These are phyloP conservation scores for Claviceps sp. DNA, from an alignment of 2,329 filamentous ascomycete genomes.

Conservation along the genomic window DNA sequence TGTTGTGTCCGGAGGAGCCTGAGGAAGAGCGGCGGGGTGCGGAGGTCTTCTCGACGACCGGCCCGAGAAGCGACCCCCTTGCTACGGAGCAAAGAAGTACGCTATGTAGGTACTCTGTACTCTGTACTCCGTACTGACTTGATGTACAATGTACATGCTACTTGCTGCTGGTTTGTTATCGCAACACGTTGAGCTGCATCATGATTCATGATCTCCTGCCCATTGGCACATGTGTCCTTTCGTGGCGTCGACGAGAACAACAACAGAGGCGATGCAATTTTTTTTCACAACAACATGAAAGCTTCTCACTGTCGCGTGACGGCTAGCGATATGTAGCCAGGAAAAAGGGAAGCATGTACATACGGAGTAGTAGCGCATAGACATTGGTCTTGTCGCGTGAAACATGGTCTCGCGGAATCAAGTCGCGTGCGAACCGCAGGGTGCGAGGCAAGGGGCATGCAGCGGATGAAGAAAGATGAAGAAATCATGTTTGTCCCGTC, in stretches of 20 bases:
- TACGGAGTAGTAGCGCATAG: not conserved
- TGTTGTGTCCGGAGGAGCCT: not conserved
- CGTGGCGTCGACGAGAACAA: not conserved
- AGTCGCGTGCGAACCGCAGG: not conserved
- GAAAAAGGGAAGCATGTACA: not conserved
- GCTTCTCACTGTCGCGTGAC: too few relatives aligned
- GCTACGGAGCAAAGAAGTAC: not conserved
- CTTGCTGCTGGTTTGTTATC: too few relatives aligned
- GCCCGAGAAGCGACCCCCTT: not conserved
- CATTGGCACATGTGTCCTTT: not conserved
- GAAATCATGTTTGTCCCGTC: not conserved
- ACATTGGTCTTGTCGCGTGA: too few relatives aligned
- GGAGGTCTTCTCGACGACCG: not conserved
- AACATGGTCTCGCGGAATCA: too few relatives aligned
- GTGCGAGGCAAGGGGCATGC: not conserved
- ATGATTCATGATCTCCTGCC: not conserved
- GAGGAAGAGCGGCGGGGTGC: not conserved
- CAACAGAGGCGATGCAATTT: not conserved
- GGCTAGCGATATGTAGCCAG: too few relatives aligned
- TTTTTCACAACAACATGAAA: too few relatives aligned
- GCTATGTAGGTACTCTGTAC: too few relatives aligned
- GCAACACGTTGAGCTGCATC: not conserved
- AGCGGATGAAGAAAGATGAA: not conserved
- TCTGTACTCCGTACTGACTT: too few relatives aligned
- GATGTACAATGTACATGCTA: too few relatives aligned